Evolutionary conservation across 345 rosid species (phyloP).

Genomic region (Xanthoceras sorbifolium): DNA sequence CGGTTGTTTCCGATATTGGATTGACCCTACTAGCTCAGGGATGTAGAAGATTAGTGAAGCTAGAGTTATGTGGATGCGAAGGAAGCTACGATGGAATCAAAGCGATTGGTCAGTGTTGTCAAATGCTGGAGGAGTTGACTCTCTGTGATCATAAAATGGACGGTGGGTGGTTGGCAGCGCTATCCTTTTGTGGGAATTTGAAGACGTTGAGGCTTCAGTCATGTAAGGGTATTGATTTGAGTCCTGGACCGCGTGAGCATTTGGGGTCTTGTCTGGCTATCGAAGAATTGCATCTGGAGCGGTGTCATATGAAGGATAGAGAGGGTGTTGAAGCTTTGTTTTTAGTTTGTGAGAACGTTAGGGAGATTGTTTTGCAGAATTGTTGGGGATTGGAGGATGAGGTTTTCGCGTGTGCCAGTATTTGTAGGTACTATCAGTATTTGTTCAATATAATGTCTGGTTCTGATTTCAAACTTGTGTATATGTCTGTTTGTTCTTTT

Average conservation of each 20-base stretch:
- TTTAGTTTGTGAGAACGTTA: conserved; percentile 50
- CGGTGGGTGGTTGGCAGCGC: conserved; percentile 68
- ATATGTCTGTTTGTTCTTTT: too few relatives aligned
- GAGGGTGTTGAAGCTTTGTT: conserved; percentile 45
- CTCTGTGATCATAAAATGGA: conserved; percentile 63
- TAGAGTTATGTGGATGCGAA: conserved; percentile 63
- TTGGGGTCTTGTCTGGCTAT: conserved; percentile 57
- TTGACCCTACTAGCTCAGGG: conserved; percentile 65
- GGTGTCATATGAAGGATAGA: conserved; percentile 54
- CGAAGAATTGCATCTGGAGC: conserved; percentile 52
- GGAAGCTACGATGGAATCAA: conserved; percentile 72
- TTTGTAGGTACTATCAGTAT: conserved; percentile 51
- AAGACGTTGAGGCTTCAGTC: conserved; percentile 59
- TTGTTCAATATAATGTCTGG: conserved; percentile 1
- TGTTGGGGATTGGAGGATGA: conserved; percentile 70
- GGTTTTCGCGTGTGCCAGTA: conserved; percentile 39
- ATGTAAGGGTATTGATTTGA: conserved; percentile 50
- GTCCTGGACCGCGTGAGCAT: conserved; percentile 54
- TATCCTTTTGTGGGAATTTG: conserved; percentile 56
- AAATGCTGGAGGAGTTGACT: conserved; percentile 68
- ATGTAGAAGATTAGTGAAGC: conserved; percentile 62
- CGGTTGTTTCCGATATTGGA: conserved; percentile 62
- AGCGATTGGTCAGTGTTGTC: conserved; percentile 74
- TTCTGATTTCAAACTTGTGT: background rate
- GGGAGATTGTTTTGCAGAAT: conserved; percentile 56